Percentiles rank a stretch among this genome's conserved stretches.
Conservation (phyloP, 208 protist genomes). For the Trypanosoma mega region DNA sequence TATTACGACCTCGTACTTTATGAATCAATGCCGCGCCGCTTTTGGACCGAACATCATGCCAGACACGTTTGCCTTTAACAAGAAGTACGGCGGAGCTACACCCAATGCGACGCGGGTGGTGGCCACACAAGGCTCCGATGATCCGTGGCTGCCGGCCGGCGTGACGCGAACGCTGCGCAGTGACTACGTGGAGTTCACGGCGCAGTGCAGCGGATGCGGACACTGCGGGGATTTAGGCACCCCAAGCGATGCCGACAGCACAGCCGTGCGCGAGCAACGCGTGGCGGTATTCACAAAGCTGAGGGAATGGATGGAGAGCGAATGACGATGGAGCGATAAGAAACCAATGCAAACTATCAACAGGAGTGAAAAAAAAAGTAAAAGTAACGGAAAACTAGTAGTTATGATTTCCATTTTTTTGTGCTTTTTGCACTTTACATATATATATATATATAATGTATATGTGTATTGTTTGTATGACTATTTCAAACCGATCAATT, state of each 20-base stretch:
- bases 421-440: not conserved
- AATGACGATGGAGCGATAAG: too few relatives aligned
- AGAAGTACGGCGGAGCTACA: constrained; percentile 26
- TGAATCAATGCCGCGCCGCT: constrained; percentile 36
- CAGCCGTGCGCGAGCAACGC: constrained; percentile 24
- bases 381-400: too few relatives aligned
- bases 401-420: not conserved
- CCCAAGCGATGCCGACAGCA: constrained; percentile 2
- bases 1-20: constrained; percentile 39
- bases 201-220: constrained; percentile 45
- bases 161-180: constrained; percentile 18
- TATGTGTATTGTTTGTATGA: constrained; percentile 2
- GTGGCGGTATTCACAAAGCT: constrained; percentile 18
- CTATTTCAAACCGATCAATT: not conserved
- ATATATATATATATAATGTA: constrained; percentile 5
- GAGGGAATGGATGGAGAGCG: constrained; percentile 25
- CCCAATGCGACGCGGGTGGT: constrained; percentile 32
- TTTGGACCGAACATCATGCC: constrained; percentile 32
- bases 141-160: constrained; percentile 40
- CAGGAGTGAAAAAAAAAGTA: too few relatives aligned
- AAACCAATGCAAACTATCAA: too few relatives aligned
- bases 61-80: constrained; percentile 45
- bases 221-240: constrained; percentile 37
- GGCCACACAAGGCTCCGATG: constrained; percentile 40
- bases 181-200: constrained; percentile 31